Percentiles rank a stretch among this genome's conserved stretches.
Evolutionary conservation across 2,329 filamentous ascomycete genomes (phyloP).

Genomic region (Pseudodiploospora longispora): DNA sequence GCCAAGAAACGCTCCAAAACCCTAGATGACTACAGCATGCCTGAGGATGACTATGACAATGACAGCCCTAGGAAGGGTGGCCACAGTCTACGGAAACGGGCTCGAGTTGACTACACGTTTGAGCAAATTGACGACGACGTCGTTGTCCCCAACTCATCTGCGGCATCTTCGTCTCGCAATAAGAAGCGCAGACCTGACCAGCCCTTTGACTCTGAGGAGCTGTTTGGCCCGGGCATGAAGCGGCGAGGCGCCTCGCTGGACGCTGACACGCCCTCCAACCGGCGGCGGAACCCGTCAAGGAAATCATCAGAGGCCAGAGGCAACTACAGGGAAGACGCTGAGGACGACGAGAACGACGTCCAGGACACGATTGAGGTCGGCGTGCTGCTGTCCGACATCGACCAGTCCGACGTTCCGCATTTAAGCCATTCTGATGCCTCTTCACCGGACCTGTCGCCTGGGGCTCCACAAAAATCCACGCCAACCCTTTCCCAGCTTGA

Average conservation of each 20-base stretch:
- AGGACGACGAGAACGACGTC: slow-evolving; percentile 39
- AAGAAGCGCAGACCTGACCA: slow-evolving; percentile 30
- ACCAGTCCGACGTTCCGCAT: slow-evolving; percentile 21
- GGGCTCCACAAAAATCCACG: slow-evolving; percentile 12
- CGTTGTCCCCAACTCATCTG: slow-evolving; percentile 25
- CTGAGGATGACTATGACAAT: slow-evolving; percentile 35
- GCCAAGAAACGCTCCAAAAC: slow-evolving; percentile 36
- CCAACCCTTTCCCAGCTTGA: slow-evolving; percentile 4
- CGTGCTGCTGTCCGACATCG: slow-evolving; percentile 27
- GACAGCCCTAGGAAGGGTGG: slow-evolving; percentile 48
- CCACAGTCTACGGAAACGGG: slow-evolving; percentile 48
- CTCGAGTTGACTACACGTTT: slow-evolving; percentile 49
- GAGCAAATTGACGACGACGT: slow-evolving; percentile 44
- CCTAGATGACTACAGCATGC: slow-evolving; percentile 29
- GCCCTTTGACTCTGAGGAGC: slow-evolving; percentile 26
- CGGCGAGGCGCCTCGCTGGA: slow-evolving; percentile 29
- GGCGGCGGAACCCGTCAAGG: slow-evolving; percentile 33
- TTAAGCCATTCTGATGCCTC: slow-evolving; percentile 20
- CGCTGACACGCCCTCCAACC: slow-evolving; percentile 25
- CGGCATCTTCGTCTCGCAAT: slow-evolving; percentile 23
- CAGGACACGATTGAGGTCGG: slow-evolving; percentile 52
- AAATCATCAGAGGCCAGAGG: slow-evolving; percentile 27
- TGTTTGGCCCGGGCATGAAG: slow-evolving; percentile 20
- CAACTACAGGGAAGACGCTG: slow-evolving; percentile 19
- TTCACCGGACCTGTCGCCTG: slow-evolving; percentile 17